phyloP scores from a whole-genome alignment of 306 rosid species.

The Fragaria nilgerrensis region DNA sequence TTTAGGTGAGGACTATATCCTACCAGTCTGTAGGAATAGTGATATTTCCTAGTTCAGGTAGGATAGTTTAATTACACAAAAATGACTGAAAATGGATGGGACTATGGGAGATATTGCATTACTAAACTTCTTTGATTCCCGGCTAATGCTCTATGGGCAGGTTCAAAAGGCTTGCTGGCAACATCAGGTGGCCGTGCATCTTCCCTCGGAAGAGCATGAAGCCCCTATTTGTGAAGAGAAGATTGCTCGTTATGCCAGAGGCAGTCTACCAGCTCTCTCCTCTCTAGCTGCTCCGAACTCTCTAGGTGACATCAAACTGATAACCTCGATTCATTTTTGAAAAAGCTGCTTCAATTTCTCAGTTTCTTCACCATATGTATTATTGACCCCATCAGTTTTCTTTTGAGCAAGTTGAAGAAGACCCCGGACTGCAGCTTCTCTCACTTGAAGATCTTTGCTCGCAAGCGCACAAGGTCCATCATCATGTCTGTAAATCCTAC shows the following conservation, averaged over 20 bases:
- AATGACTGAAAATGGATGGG: too few species aligned
- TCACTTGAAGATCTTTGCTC: slow-evolving; percentile 64
- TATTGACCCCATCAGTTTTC: slow-evolving; percentile 20
- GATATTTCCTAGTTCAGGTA: too few species aligned
- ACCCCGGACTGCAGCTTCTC: slow-evolving; percentile 77
- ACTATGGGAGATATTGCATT: too few species aligned
- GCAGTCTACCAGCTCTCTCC: slow-evolving; percentile 76
- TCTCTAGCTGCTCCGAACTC: slow-evolving; percentile 74
- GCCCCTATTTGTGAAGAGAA: slow-evolving; percentile 64
- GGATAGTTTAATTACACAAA: too few species aligned
- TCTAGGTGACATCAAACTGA: slow-evolving; percentile 62
- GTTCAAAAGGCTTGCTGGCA: slow-evolving; percentile 72
- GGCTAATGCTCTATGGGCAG: slow-evolving; percentile 67
- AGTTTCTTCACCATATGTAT: slow-evolving; percentile 37
- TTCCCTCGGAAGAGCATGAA: slow-evolving; percentile 71
- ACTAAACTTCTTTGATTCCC: too few species aligned
- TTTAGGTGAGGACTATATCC: too few species aligned
- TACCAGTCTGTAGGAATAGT: too few species aligned
- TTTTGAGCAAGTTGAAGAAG: slow-evolving; percentile 61
- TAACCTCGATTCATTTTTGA: slow-evolving; percentile 56
- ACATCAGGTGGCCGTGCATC: slow-evolving; percentile 73
- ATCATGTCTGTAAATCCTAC: slow-evolving; percentile 70
- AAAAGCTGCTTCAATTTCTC: slow-evolving; percentile 71
- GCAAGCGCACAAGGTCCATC: slow-evolving; percentile 74
- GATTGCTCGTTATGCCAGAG: slow-evolving; percentile 75